A percentile compares a stretch with the other conserved stretches of the same genome.
phyloP scores from a whole-genome alignment of 176 grass and related monocot species.

The Alopecurus myosuroides region DNA sequence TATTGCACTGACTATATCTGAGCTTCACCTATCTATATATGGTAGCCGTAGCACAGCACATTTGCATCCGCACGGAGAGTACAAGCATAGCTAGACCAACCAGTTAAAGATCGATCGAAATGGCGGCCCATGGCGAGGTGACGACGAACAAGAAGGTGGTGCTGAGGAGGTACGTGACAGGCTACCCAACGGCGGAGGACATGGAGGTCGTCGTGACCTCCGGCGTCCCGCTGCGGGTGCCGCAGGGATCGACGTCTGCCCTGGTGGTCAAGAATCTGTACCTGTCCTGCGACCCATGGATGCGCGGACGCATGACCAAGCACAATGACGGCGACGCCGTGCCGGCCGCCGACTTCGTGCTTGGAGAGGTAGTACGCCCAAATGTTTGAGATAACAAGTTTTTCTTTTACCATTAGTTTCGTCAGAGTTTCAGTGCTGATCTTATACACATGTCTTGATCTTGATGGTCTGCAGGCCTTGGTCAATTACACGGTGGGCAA shows the following conservation, averaged over 20 bases:
- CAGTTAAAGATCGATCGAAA: not conserved
- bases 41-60: not conserved
- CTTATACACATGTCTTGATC: not conserved
- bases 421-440: not conserved
- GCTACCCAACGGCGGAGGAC: slow-evolving; percentile 13
- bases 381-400: too few relatives aligned
- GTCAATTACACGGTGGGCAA: not conserved
- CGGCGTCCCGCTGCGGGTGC: not conserved
- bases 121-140: not conserved
- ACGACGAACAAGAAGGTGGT: slow-evolving; percentile 17
- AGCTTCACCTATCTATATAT: not conserved
- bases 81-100: too few relatives aligned
- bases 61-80: not conserved
- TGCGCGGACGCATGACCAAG: slow-evolving; percentile 23
- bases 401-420: too few relatives aligned
- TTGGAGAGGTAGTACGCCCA: not conserved
- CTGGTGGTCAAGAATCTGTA: slow-evolving; percentile 51
- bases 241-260: not conserved
- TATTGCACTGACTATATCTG: too few relatives aligned
- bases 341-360: not conserved
- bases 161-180: slow-evolving; percentile 20
- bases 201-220: slow-evolving; percentile 21
- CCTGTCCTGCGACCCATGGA: slow-evolving; percentile 48
- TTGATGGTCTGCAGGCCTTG: not conserved
- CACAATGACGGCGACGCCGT: not conserved